These are phyloP conservation scores for Castanea sativa DNA, from an alignment of 306 rosid species.

Conservation along the genomic window DNA sequence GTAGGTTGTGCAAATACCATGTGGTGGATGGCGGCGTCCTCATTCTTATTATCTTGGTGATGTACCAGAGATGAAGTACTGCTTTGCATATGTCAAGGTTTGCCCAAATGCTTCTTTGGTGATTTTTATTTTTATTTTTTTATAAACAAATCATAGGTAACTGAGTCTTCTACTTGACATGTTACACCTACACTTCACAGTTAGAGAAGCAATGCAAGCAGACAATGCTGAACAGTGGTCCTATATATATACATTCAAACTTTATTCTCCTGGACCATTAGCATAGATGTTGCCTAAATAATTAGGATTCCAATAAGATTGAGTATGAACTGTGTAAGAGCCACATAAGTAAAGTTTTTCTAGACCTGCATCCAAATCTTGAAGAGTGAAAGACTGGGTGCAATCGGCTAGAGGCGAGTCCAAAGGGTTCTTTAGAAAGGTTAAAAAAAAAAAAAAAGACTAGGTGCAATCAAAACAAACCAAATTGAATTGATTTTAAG, in stretches of 20 bases:
- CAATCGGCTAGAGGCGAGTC: not conserved
- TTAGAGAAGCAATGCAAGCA: not conserved
- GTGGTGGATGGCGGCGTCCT: constrained; percentile 99
- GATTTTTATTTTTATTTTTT: not conserved
- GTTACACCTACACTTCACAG: not conserved
- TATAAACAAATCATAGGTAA: not conserved
- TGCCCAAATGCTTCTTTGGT: not conserved
- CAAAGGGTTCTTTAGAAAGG: no score
- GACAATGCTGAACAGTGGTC: not conserved
- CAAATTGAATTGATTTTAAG: not conserved
- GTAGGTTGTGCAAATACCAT: constrained; percentile 79
- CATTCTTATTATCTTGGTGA: constrained; percentile 87
- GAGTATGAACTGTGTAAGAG: not conserved
- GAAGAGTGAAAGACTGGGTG: not conserved
- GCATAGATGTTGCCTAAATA: not conserved
- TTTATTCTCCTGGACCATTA: not conserved
- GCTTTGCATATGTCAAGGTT: constrained; percentile 97
- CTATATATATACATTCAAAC: not conserved
- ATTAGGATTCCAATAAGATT: not conserved
- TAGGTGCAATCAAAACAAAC: not conserved
- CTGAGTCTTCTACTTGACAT: not conserved
- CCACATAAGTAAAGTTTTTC: not conserved
- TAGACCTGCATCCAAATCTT: not conserved
- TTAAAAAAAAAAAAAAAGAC: no score
- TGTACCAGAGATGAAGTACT: constrained; percentile 71